These are phyloP conservation scores for Clavulina sp. DNA, from an alignment of 768 basidiomycete genomes.

Conservation along the genomic window DNA sequence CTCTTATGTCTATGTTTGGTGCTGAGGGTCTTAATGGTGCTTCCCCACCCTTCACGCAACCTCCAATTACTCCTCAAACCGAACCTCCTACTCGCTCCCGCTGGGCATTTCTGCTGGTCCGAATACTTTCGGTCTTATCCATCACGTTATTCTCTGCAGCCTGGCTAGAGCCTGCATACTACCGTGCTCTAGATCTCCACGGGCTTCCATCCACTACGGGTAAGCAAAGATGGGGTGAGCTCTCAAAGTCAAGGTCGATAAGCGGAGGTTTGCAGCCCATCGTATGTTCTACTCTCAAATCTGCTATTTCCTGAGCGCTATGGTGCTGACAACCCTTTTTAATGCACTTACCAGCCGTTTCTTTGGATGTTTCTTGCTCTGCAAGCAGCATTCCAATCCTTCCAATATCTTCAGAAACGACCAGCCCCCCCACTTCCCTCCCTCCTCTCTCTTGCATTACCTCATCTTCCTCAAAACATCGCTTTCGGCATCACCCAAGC, in stretches of 20 bases:
- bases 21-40: neutral
- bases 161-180: neutral
- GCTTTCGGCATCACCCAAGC: slow-evolving; percentile 43
- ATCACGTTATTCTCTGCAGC: neutral
- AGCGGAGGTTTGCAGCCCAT: neutral
- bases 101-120: neutral
- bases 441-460: slow-evolving; percentile 40
- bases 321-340: slow-evolving; percentile 30
- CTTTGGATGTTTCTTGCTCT: slow-evolving; percentile 69
- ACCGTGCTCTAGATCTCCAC: neutral
- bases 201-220: neutral
- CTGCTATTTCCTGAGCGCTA: slow-evolving; percentile 45
- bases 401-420: slow-evolving; percentile 50
- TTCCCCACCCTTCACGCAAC: neutral
- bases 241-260: neutral
- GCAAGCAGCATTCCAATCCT: slow-evolving; percentile 51
- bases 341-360: slow-evolving; percentile 58
- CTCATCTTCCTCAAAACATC: slow-evolving; percentile 47
- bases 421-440: slow-evolving; percentile 41
- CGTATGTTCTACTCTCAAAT: slow-evolving; percentile 30
- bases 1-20: neutral
- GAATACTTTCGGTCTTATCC: neutral
- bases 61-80: neutral
- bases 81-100: neutral
- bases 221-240: neutral